These are phyloP conservation scores for Colletotrichum shisoi DNA, from an alignment of 2,329 filamentous ascomycete genomes.

Conservation along the genomic window DNA sequence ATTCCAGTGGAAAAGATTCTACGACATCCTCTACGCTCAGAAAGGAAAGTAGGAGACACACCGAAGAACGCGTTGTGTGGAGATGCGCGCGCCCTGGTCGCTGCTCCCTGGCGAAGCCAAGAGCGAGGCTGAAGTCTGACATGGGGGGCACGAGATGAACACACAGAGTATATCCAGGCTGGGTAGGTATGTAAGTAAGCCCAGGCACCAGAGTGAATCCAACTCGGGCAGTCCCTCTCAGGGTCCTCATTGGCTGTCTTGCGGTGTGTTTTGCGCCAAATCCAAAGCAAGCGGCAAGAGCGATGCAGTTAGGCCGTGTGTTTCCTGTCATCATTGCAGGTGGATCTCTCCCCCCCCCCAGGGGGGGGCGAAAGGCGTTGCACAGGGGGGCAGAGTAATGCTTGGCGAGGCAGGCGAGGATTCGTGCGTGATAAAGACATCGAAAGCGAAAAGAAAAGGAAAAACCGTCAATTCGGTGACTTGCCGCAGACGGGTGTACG, in stretches of 20 bases:
- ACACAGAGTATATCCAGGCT: not conserved
- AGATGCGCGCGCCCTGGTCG: not conserved
- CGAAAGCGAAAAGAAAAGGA: no score
- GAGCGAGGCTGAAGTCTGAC: conserved; percentile 27
- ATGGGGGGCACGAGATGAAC: not conserved
- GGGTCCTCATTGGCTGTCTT: conserved; percentile 18
- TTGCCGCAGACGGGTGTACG: conserved; percentile 12
- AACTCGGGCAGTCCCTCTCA: not conserved
- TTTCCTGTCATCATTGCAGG: conserved; percentile 11
- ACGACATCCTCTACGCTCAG: not conserved
- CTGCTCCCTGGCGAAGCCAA: conserved; percentile 12
- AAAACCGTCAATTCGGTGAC: not conserved
- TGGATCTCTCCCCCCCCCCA: not conserved
- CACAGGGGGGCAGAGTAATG: conserved; percentile 1
- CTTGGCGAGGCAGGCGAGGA: conserved; percentile 2
- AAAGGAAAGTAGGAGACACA: not conserved
- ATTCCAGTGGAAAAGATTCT: not conserved
- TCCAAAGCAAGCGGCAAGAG: conserved; percentile 2
- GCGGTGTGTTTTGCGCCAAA: not conserved
- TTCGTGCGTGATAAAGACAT: not conserved
- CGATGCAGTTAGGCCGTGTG: not conserved
- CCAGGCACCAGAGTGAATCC: conserved; percentile 4
- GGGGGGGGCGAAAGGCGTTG: not conserved
- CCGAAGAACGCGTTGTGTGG: conserved; percentile 5
- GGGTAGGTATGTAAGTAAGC: no score